These are phyloP conservation scores for Scalesia atractyloides DNA, from an alignment of 129 eudicot genomes.

Conservation along the genomic window DNA sequence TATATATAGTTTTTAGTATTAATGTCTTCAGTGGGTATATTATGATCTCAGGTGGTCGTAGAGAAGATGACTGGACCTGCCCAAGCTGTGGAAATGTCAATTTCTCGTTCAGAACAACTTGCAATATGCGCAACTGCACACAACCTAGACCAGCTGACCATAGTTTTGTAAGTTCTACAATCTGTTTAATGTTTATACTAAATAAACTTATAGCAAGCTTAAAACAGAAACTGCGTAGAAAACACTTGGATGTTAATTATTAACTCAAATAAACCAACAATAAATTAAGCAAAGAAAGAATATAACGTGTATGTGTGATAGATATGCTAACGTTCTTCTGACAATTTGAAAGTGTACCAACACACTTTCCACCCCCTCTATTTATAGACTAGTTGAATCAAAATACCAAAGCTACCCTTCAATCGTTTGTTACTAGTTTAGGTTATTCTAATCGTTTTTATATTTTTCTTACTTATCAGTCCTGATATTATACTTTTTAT, in stretches of 20 bases:
- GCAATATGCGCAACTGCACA: conserved; percentile 92
- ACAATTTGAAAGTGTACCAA: not conserved
- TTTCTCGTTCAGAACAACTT: conserved; percentile 83
- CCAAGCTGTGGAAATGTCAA: conserved; percentile 94
- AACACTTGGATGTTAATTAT: not conserved
- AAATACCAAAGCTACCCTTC: not conserved
- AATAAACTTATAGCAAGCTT: not conserved
- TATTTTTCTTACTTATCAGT: not conserved
- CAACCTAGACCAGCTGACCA: conserved; percentile 94
- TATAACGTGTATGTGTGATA: not conserved
- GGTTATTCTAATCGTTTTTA: not conserved
- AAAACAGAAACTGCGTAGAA: not conserved
- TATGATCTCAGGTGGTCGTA: conserved; percentile 67
- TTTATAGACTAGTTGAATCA: not conserved
- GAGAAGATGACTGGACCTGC: conserved; percentile 98
- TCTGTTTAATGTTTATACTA: not conserved
- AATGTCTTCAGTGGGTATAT: conserved; percentile 6
- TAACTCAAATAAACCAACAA: not conserved
- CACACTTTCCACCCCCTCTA: not conserved
- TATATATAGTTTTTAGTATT: not conserved
- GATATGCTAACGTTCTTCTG: not conserved
- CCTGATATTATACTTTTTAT: not conserved
- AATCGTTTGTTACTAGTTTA: not conserved
- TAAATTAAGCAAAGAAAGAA: not conserved
- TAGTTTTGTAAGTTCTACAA: conserved; percentile 53